A percentile compares a stretch with the other conserved stretches of the same genome.
Evolutionary conservation across 345 rosid genomes (phyloP).

Genomic region (Citrus sinensis): DVS_A1.0 CM039162.1:30709001-30709500

Average conservation of each 20-base stretch:
- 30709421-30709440: constrained; percentile 26
- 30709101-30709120: constrained; percentile 40
- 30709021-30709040: not conserved
- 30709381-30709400: constrained; percentile 43
- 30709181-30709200: constrained; percentile 49
- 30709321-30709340: constrained; percentile 26
- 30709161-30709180: constrained; percentile 45
- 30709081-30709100: not conserved
- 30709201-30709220: constrained; percentile 62
- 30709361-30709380: constrained; percentile 47
- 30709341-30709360: constrained; percentile 51
- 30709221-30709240: constrained; percentile 26
- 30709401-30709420: constrained; percentile 41
- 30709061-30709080: too few species aligned
- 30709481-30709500: constrained; percentile 24
- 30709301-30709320: constrained; percentile 30
- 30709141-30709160: constrained; percentile 36
- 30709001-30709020: too few species aligned
- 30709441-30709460: constrained; percentile 12
- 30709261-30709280: constrained; percentile 40
- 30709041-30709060: not conserved
- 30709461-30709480: constrained; percentile 22
- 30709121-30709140: constrained; percentile 43
- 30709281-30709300: constrained; percentile 34
- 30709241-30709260: constrained; percentile 45